These are phyloP conservation scores for Gillenia trifoliata DNA, from an alignment of 306 rosid genomes.

Conservation along the genomic window DNA sequence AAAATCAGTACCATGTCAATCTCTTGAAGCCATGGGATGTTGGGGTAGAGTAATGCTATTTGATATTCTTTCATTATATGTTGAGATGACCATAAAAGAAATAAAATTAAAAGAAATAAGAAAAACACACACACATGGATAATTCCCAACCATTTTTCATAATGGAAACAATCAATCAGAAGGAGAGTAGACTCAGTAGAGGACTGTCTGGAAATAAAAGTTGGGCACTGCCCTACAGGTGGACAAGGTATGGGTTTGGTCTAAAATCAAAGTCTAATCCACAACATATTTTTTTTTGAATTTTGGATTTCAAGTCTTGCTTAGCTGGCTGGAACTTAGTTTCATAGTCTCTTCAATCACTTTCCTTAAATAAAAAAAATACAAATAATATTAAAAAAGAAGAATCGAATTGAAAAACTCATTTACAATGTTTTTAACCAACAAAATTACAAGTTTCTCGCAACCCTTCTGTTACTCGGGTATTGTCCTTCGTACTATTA, in stretches of 20 bases:
- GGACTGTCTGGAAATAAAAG: neutral
- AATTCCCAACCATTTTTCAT: constrained; percentile 12
- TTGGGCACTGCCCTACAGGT: constrained; percentile 16
- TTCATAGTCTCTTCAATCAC: neutral
- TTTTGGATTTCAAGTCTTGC: too few relatives aligned
- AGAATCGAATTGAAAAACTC: too few relatives aligned
- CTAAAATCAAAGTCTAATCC: constrained; percentile 2
- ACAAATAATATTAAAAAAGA: neutral
- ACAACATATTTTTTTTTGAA: neutral
- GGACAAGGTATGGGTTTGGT: constrained; percentile 12
- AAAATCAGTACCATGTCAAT: too few relatives aligned
- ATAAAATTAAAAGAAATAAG: constrained; percentile 20
- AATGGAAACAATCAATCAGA: neutral
- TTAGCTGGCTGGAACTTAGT: too few relatives aligned
- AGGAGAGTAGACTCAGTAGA: neutral
- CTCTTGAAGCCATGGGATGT: too few relatives aligned
- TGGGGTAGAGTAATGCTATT: too few relatives aligned
- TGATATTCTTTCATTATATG: too few relatives aligned
- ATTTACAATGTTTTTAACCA: too few relatives aligned
- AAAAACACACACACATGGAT: constrained; percentile 21
- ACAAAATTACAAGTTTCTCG: too few relatives aligned
- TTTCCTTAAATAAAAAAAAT: neutral
- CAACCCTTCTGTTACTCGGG: too few relatives aligned
- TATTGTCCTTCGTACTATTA: too few relatives aligned
- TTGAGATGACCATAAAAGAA: too few relatives aligned